A percentile compares a stretch with the other conserved stretches of the same genome.
These are phyloP conservation scores for Colletotrichum australisinense DNA, from an alignment of 2,329 filamentous ascomycete genomes.

Conservation along the genomic window DNA sequence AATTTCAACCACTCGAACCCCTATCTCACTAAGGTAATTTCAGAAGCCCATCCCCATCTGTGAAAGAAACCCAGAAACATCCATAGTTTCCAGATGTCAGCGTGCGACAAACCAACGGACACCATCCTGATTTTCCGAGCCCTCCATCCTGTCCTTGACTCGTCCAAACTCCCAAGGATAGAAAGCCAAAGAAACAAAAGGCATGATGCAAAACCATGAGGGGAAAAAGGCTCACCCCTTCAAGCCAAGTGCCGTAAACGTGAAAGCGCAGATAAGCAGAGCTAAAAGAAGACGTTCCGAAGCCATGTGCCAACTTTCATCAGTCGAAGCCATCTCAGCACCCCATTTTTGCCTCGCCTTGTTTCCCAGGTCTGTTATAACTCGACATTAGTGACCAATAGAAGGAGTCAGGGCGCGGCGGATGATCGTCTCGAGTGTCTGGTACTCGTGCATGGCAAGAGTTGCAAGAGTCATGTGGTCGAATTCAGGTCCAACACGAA, in stretches of 20 bases:
- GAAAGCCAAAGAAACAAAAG: slow-evolving; percentile 10
- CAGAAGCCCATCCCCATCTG: not conserved
- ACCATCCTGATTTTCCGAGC: not conserved
- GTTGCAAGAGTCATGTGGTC: slow-evolving; percentile 61
- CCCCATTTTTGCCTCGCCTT: not conserved
- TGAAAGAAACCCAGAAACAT: slow-evolving; percentile 22
- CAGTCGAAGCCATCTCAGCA: not conserved
- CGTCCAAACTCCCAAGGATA: not conserved
- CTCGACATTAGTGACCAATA: slow-evolving; percentile 10
- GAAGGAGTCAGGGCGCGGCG: slow-evolving; percentile 49
- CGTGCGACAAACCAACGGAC: slow-evolving; percentile 18
- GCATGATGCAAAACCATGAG: slow-evolving; percentile 1
- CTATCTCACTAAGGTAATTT: slow-evolving; percentile 6
- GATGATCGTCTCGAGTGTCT: slow-evolving; percentile 61
- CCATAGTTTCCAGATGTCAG: not conserved
- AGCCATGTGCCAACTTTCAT: not conserved
- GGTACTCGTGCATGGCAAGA: slow-evolving; percentile 58
- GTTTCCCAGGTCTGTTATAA: not conserved
- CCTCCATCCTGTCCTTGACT: not conserved
- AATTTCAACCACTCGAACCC: slow-evolving; percentile 15
- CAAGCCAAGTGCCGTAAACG: not conserved
- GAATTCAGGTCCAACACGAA: slow-evolving; percentile 53
- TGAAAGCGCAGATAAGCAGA: not conserved
- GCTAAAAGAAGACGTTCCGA: not conserved
- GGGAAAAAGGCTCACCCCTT: not conserved